These are phyloP conservation scores for Scleroderma bovista DNA, from an alignment of 768 basidiomycete genomes.

Conservation along the genomic window DNA sequence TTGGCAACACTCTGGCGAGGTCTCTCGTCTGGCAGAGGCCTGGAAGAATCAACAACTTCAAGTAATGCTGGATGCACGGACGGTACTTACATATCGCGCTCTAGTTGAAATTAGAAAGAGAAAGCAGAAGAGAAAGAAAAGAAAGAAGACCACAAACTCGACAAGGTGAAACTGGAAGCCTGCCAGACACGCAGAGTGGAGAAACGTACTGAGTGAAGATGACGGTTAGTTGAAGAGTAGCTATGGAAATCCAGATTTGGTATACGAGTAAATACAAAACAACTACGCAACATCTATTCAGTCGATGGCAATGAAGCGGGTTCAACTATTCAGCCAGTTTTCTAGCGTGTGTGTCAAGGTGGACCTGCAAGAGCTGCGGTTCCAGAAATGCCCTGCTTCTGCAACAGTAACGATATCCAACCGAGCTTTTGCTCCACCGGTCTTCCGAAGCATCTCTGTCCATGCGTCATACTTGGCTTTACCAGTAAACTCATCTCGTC, in stretches of 20 bases:
- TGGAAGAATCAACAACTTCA: conserved; percentile 27
- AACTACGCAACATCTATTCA: background rate
- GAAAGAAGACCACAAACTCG: conserved; percentile 9
- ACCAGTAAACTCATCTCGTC: conserved; percentile 67
- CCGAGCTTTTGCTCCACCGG: conserved; percentile 18
- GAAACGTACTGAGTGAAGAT: conserved; percentile 15
- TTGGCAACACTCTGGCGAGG: conserved; percentile 85
- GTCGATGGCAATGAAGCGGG: background rate
- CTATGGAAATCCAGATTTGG: conserved; percentile 11
- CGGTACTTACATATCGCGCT: conserved; percentile 19
- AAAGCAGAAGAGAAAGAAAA: conserved; percentile 5
- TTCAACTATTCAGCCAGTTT: conserved; percentile 24
- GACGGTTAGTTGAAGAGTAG: conserved; percentile 15
- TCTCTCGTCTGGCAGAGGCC: conserved; percentile 85
- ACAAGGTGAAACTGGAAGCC: conserved; percentile 1
- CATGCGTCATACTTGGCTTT: conserved; percentile 50
- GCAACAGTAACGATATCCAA: conserved; percentile 34
- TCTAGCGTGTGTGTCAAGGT: conserved; percentile 15
- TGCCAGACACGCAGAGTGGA: background rate
- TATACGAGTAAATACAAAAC: conserved; percentile 1
- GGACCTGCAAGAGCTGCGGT: conserved; percentile 25
- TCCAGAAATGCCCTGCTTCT: conserved; percentile 67
- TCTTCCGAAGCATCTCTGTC: conserved; percentile 35
- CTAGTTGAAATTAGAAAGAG: conserved; percentile 13
- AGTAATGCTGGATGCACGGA: conserved; percentile 4